These are phyloP conservation scores for Punica granatum DNA, from an alignment of 345 rosid genomes.

Conservation along the genomic window DNA sequence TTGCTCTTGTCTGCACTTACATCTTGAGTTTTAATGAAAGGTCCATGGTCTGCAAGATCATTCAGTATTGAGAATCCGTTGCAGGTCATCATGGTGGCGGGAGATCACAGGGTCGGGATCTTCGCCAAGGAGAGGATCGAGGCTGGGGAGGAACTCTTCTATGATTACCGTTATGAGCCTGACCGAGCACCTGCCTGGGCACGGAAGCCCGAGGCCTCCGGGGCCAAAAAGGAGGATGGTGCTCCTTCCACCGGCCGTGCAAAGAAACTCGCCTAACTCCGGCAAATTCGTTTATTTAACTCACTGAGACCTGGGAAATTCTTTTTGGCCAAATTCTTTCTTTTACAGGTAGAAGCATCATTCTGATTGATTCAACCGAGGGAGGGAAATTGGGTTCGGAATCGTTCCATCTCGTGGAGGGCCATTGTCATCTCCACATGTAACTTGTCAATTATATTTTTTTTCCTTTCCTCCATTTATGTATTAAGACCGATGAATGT, in stretches of 20 bases:
- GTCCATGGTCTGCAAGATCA: neutral
- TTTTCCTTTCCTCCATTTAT: neutral
- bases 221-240: conserved; percentile 76
- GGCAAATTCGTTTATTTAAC: conserved; percentile 11
- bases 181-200: conserved; percentile 99
- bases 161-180: conserved; percentile 92
- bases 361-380: conserved; percentile 19
- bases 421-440: conserved; percentile 31
- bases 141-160: conserved; percentile 90
- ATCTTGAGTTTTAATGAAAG: neutral
- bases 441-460: conserved; percentile 9
- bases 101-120: conserved; percentile 94
- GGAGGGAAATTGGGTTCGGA: conserved; percentile 13
- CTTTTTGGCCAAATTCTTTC: conserved; percentile 19
- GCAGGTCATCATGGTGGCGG: conserved; percentile 96
- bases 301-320: conserved; percentile 8
- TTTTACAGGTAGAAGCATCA: conserved; percentile 33
- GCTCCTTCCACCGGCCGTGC: conserved; percentile 81
- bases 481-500: neutral
- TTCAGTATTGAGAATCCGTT: neutral
- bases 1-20: neutral
- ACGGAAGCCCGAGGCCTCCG: conserved; percentile 81
- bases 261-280: conserved; percentile 77
- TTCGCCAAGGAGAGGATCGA: conserved; percentile 89
- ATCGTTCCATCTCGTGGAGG: conserved; percentile 24